Percentiles rank a stretch among this genome's conserved stretches.
Conservation (phyloP, 768 basidiomycete species). For the Goffeauzyma gilvescens region DNA sequence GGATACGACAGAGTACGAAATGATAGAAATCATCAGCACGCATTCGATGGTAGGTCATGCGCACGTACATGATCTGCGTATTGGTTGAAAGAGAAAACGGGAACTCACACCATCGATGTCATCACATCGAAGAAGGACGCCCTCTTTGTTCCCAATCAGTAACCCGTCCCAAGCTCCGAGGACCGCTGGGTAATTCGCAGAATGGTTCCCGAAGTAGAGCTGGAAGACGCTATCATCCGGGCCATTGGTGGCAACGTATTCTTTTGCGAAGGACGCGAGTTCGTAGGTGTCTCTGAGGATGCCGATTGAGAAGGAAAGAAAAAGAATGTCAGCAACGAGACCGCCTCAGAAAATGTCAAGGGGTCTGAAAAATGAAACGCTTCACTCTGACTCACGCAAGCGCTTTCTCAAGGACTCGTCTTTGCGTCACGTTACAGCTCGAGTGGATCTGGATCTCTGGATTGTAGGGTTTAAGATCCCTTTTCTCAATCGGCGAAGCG, state of each 20-base stretch:
- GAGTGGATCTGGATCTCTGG: conserved; percentile 19
- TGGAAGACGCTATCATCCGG: conserved; percentile 22
- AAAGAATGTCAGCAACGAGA: conserved; percentile 1
- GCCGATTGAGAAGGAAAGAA: background rate
- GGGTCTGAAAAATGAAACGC: background rate
- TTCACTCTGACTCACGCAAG: conserved; percentile 7
- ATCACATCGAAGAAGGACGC: conserved; percentile 28
- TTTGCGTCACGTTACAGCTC: conserved; percentile 21
- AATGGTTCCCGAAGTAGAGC: conserved; percentile 22
- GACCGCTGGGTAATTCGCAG: conserved; percentile 12
- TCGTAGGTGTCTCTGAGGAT: conserved; percentile 18
- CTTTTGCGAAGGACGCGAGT: conserved; percentile 15
- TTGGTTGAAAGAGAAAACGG: background rate
- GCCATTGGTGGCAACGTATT: conserved; percentile 20
- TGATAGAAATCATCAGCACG: no score
- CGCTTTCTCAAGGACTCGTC: conserved; percentile 18
- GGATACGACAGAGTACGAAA: background rate
- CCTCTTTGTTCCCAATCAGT: conserved; percentile 22
- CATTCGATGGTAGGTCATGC: no score
- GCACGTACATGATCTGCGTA: background rate
- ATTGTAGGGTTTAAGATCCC: conserved; percentile 14
- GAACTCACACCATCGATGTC: conserved; percentile 18
- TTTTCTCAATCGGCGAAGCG: conserved; percentile 12
- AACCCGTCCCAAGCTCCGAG: conserved; percentile 22
- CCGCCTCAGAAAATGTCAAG: background rate